Evolutionary conservation across 169 alveolate species (phyloP).

Genomic region (Eimeria necatrix): DNA sequence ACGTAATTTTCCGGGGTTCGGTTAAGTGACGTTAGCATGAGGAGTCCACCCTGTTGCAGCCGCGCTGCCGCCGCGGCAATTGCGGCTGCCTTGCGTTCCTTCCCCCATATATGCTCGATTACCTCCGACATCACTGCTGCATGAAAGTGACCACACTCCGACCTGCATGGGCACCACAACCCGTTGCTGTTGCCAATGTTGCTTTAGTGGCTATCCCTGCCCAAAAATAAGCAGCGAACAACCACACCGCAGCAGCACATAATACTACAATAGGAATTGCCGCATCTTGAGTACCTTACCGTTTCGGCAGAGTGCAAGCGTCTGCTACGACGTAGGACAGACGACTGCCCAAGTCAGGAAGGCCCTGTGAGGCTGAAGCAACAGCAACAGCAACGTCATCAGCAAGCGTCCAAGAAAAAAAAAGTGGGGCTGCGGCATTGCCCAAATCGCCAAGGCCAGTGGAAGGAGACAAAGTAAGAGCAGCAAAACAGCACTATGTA

Average conservation of each 20-base stretch:
- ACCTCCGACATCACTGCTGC: constrained; percentile 50
- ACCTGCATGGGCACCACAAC: constrained; percentile 11
- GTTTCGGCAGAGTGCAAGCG: not conserved
- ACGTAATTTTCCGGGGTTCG: constrained; percentile 65
- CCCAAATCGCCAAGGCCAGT: not conserved
- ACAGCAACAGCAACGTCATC: not conserved
- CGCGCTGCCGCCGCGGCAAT: constrained; percentile 64
- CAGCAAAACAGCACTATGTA: not conserved
- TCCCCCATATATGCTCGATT: constrained; percentile 60
- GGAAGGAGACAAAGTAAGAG: not conserved
- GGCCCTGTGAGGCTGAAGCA: constrained; percentile 48
- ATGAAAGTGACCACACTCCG: constrained; percentile 41
- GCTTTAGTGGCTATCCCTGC: not conserved
- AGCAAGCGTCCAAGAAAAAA: not conserved
- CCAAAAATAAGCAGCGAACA: not conserved
- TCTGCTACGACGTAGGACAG: constrained; percentile 37
- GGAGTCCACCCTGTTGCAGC: constrained; percentile 60
- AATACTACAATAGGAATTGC: not conserved
- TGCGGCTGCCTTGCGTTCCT: not conserved
- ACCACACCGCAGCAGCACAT: constrained; percentile 17
- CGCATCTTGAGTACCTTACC: constrained; percentile 7
- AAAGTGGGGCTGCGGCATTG: not conserved
- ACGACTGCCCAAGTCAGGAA: constrained; percentile 18
- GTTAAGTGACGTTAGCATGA: constrained; percentile 60
- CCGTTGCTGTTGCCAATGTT: not conserved